Percentiles rank a stretch among this genome's conserved stretches.
Conservation (phyloP, 257 asterid genomes). For the Gentiana dahurica region DNA sequence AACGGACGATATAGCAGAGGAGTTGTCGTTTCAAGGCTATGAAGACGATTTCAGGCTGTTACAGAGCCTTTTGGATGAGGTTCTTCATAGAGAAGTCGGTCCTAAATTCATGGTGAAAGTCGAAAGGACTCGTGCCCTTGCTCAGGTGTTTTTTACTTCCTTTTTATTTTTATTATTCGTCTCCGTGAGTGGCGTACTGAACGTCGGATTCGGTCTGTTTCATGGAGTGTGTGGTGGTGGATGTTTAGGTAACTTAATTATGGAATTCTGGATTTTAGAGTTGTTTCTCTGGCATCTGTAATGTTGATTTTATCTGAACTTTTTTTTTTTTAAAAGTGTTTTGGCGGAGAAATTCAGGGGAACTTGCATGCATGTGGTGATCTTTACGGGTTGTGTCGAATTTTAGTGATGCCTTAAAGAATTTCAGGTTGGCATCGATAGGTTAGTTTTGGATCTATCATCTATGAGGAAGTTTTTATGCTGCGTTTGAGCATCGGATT, state of each 20-base stretch:
- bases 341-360: not conserved
- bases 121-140: slow-evolving; percentile 68
- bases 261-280: not conserved
- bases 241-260: too few species aligned
- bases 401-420: not conserved
- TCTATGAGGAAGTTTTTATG: too few species aligned
- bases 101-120: slow-evolving; percentile 65
- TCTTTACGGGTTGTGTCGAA: not conserved
- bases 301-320: not conserved
- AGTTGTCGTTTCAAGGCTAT: slow-evolving; percentile 77
- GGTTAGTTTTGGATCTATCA: too few species aligned
- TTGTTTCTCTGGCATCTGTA: not conserved
- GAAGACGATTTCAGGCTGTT: slow-evolving; percentile 86
- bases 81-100: slow-evolving; percentile 80
- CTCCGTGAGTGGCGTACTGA: not conserved
- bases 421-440: not conserved
- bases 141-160: slow-evolving; percentile 43
- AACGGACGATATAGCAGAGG: slow-evolving; percentile 94
- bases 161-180: not conserved
- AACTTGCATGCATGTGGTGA: slow-evolving; percentile 10
- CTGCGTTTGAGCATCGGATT: too few species aligned
- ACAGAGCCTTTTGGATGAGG: slow-evolving; percentile 75
- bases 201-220: slow-evolving; percentile 3
- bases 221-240: slow-evolving; percentile 1
- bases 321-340: not conserved